Evolutionary conservation across 78 protist genomes (phyloP).

Genomic region (Dictyostelium citrinum): DNA sequence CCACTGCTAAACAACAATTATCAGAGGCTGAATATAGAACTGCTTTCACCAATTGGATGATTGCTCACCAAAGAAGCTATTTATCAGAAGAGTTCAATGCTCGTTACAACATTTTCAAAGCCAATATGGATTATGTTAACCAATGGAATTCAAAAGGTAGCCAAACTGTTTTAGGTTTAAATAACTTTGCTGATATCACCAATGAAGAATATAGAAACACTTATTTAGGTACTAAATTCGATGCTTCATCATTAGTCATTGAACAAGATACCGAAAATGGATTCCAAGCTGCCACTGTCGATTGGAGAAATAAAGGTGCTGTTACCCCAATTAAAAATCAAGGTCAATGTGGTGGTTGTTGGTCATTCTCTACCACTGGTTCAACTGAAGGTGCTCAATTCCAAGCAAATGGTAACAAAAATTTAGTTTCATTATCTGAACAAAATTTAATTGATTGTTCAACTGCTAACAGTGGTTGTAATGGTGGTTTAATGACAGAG

Average conservation of each 20-base stretch:
- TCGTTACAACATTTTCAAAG: constrained; percentile 15
- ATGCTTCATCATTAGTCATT: background rate
- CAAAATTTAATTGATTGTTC: constrained; percentile 87
- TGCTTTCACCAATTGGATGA: constrained; percentile 23
- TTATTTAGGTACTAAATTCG: constrained; percentile 13
- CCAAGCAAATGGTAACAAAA: background rate
- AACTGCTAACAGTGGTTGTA: constrained; percentile 81
- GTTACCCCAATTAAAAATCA: constrained; percentile 85
- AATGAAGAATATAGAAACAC: background rate
- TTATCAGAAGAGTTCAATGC: background rate
- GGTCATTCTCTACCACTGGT: constrained; percentile 25
- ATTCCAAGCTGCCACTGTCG: too few relatives aligned
- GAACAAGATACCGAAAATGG: too few relatives aligned
- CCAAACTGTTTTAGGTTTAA: constrained; percentile 12
- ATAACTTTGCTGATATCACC: constrained; percentile 57
- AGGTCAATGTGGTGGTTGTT: background rate
- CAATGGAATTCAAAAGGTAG: constrained; percentile 21
- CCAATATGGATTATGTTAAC: constrained; percentile 20
- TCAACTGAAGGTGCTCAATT: constrained; percentile 41
- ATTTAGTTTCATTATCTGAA: constrained; percentile 75
- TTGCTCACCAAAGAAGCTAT: background rate
- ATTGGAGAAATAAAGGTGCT: constrained; percentile 83
- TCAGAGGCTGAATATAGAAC: constrained; percentile 16
- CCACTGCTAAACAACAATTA: background rate
- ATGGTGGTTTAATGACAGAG: constrained; percentile 81